These are phyloP conservation scores for Phaseolus lunatus DNA, from an alignment of 306 rosid genomes.

Conservation along the genomic window DNA sequence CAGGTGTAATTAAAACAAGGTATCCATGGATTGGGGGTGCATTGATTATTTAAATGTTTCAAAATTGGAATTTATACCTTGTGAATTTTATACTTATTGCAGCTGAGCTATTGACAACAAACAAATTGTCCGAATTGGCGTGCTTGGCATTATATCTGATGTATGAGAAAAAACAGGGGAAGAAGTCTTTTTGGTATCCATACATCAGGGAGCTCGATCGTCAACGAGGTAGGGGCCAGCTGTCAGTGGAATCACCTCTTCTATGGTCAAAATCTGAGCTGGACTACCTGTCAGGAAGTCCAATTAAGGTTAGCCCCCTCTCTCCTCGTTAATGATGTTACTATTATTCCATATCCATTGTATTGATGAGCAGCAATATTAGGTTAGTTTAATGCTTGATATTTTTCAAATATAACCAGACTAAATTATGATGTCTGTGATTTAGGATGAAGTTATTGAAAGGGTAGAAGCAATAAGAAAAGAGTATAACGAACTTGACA, in stretches of 20 bases:
- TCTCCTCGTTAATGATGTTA: conserved; percentile 20
- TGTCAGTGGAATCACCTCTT: conserved; percentile 93
- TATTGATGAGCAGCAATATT: conserved; percentile 1
- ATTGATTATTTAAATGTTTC: background rate
- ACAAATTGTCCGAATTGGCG: conserved; percentile 95
- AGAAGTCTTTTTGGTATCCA: conserved; percentile 95
- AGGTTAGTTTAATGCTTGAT: conserved; percentile 41
- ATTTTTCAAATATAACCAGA: conserved; percentile 36
- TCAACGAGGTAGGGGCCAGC: conserved; percentile 93
- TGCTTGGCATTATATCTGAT: conserved; percentile 97
- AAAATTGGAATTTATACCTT: conserved; percentile 25
- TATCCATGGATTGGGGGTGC: conserved; percentile 8
- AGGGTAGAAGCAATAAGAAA: conserved; percentile 92
- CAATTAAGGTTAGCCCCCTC: conserved; percentile 69
- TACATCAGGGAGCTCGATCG: conserved; percentile 96
- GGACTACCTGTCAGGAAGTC: conserved; percentile 86
- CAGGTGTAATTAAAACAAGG: conserved; percentile 15
- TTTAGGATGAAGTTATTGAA: conserved; percentile 79
- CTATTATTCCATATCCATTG: conserved; percentile 7
- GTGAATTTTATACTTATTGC: conserved; percentile 53
- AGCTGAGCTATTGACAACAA: conserved; percentile 96
- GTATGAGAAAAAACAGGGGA: conserved; percentile 99
- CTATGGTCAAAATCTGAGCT: conserved; percentile 91
- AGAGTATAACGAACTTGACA: conserved; percentile 96
- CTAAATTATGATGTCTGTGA: conserved; percentile 45